phyloP scores from a whole-genome alignment of 1,284 basidiomycete genomes.

The Somion occarium region DNA sequence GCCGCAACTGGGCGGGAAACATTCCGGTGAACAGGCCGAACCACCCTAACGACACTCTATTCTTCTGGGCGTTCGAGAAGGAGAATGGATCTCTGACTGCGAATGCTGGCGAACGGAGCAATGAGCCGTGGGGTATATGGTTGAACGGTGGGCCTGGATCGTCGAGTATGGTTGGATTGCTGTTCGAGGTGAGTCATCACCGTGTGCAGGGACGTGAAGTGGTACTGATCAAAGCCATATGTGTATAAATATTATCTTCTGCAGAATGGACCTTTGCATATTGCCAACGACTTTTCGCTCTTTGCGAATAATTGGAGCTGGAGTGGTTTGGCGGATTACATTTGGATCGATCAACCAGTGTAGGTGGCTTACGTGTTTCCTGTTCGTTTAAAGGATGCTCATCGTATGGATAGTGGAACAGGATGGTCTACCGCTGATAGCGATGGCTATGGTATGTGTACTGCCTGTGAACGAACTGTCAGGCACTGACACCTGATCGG shows the following conservation, averaged over 20 bases:
- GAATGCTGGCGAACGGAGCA: constrained; percentile 22
- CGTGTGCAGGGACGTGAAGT: not conserved
- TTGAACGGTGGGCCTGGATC: constrained; percentile 71
- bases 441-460: constrained; percentile 20
- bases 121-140: constrained; percentile 71
- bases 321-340: constrained; percentile 14
- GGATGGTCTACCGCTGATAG: constrained; percentile 65
- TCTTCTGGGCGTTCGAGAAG: constrained; percentile 69
- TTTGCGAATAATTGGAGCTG: constrained; percentile 11
- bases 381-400: not conserved
- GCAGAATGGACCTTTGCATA: constrained; percentile 16
- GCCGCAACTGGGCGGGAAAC: constrained; percentile 63
- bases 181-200: constrained; percentile 51
- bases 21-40: constrained; percentile 50
- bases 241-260: no score
- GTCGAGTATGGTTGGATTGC: constrained; percentile 59
- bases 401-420: constrained; percentile 38
- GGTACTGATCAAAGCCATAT: no score
- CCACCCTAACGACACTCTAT: constrained; percentile 64
- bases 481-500: no score
- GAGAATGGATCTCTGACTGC: constrained; percentile 55
- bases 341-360: constrained; percentile 18
- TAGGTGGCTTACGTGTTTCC: constrained; percentile 1
- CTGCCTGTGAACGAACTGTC: no score
- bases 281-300: constrained; percentile 1